These are phyloP conservation scores for Dioscorea zingiberensis DNA, from an alignment of 106 monocot species.

Conservation along the genomic window DNA sequence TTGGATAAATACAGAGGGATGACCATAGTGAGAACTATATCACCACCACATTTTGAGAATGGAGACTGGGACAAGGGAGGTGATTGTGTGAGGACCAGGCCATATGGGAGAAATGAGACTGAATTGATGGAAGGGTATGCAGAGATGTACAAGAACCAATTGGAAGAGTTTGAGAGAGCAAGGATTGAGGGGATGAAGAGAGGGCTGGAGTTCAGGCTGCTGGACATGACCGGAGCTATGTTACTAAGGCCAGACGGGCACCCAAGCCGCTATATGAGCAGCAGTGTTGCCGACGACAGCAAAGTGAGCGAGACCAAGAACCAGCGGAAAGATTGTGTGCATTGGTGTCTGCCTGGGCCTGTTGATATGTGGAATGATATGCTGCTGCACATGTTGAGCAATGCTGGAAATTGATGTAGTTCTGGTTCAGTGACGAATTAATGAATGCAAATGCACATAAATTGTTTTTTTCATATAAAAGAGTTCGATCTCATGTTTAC, in stretches of 20 bases:
- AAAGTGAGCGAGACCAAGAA: background rate
- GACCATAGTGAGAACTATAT: background rate
- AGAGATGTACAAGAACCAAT: background rate
- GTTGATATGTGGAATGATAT: slow-evolving; percentile 3
- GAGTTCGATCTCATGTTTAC: too few relatives aligned
- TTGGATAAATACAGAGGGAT: background rate
- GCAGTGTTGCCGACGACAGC: background rate
- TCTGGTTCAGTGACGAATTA: too few relatives aligned
- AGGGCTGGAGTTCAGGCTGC: background rate
- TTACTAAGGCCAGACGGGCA: slow-evolving; percentile 4
- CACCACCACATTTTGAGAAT: background rate
- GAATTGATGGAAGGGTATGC: background rate
- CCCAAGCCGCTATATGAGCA: background rate
- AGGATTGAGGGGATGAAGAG: background rate
- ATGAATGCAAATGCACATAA: too few relatives aligned
- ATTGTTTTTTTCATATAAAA: too few relatives aligned
- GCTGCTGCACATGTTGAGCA: background rate
- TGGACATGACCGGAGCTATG: slow-evolving; percentile 3
- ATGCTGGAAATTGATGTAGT: too few relatives aligned
- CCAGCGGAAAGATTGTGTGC: background rate
- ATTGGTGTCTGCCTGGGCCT: slow-evolving; percentile 11
- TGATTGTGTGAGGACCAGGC: slow-evolving; percentile 3
- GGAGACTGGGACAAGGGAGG: slow-evolving; percentile 5
- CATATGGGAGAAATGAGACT: background rate
- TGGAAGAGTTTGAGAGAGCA: background rate